Conservation (phyloP, 192 early-diverging fungal species). For the Allomyces macrogynus region DNA sequence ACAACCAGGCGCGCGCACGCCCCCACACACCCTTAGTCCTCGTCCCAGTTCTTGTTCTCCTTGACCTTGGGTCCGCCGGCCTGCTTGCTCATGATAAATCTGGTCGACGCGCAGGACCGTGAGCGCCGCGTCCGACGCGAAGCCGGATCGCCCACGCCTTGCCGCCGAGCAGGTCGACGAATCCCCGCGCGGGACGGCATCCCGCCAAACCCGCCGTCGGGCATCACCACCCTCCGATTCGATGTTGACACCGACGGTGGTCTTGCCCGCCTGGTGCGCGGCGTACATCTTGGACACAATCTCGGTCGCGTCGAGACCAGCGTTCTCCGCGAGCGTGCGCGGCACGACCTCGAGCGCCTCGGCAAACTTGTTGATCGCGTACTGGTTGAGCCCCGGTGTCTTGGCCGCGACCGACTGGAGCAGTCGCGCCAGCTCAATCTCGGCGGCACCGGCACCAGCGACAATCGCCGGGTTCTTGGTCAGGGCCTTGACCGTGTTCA, state of each 20-base stretch:
- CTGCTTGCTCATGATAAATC: slow-evolving; percentile 94
- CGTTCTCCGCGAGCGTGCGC: slow-evolving; percentile 82
- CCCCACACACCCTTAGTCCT: slow-evolving; percentile 28
- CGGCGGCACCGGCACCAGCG: slow-evolving; percentile 79
- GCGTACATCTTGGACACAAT: slow-evolving; percentile 79
- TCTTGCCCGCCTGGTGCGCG: slow-evolving; percentile 46
- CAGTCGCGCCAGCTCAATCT: slow-evolving; percentile 75
- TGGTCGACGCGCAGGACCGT: slow-evolving; percentile 94
- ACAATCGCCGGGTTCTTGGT: slow-evolving; percentile 66
- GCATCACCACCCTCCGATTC: slow-evolving; percentile 32
- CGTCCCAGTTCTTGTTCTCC: slow-evolving; percentile 75
- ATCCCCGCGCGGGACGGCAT: slow-evolving; percentile 49
- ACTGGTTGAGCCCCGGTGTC: slow-evolving; percentile 87
- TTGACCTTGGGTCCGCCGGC: slow-evolving; percentile 86
- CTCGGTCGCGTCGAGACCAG: slow-evolving; percentile 82
- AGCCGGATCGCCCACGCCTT: slow-evolving; percentile 81
- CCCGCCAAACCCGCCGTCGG: slow-evolving; percentile 41
- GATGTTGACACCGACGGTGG: slow-evolving; percentile 58
- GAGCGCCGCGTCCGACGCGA: slow-evolving; percentile 76
- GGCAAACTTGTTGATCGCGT: slow-evolving; percentile 87
- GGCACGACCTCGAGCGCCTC: slow-evolving; percentile 88
- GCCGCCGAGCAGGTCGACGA: slow-evolving; percentile 58
- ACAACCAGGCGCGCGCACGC: too few relatives aligned
- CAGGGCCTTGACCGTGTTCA: slow-evolving; percentile 87
- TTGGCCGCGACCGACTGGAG: slow-evolving; percentile 61